A percentile compares a stretch with the other conserved stretches of the same genome.
Evolutionary conservation across 345 rosid species (phyloP).

Genomic region (Cochlearia excelsa): DNA sequence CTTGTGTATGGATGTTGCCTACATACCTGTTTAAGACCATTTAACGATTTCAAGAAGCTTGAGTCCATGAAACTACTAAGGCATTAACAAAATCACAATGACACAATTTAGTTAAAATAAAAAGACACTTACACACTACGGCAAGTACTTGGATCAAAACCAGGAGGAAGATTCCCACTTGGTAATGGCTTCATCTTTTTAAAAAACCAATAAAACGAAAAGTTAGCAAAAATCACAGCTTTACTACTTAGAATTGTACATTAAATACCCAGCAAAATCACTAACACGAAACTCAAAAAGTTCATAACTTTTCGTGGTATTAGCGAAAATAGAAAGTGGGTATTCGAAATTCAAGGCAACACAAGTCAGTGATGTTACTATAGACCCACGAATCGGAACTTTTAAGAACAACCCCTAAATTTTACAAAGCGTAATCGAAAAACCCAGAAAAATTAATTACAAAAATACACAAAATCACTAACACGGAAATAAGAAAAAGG

Average conservation of each 20-base stretch:
- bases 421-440: no score
- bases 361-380: no score
- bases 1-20: conserved; percentile 85
- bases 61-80: no score
- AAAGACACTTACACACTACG: conserved; percentile 94
- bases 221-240: neutral
- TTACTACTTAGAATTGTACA: neutral
- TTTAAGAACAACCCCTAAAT: no score
- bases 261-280: conserved; percentile 21
- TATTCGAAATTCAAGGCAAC: no score
- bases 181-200: conserved; percentile 87
- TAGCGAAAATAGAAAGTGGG: neutral
- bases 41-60: conserved; percentile 23
- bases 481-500: conserved; percentile 1
- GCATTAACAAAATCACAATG: no score
- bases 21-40: conserved; percentile 65
- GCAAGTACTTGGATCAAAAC: conserved; percentile 97
- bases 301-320: neutral
- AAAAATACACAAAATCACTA: neutral
- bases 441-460: no score
- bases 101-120: neutral
- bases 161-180: conserved; percentile 38
- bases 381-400: no score
- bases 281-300: neutral
- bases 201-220: conserved; percentile 28